These are phyloP conservation scores for Pisolithus thermaeus DNA, from an alignment of 1,284 basidiomycete genomes.

Conservation along the genomic window DNA sequence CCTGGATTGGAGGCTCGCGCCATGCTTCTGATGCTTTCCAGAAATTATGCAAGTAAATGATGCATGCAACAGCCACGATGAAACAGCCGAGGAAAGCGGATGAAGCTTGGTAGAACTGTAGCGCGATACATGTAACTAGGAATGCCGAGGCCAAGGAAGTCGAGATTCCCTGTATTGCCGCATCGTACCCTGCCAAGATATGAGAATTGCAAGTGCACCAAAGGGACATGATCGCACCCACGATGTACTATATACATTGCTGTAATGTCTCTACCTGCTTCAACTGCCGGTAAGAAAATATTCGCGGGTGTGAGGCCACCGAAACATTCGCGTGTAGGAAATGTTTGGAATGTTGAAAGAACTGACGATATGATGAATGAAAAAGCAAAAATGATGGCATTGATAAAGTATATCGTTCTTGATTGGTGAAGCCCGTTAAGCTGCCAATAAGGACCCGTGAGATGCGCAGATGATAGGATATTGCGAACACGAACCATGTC, in stretches of 20 bases:
- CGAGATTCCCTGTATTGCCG: constrained; percentile 12
- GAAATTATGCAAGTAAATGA: constrained; percentile 2
- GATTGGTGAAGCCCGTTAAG: constrained; percentile 14
- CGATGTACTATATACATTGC: constrained; percentile 16
- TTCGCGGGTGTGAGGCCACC: constrained; percentile 6
- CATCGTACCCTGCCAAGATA: constrained; percentile 15
- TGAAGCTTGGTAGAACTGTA: not conserved
- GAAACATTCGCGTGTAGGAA: constrained; percentile 4
- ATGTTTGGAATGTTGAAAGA: constrained; percentile 7
- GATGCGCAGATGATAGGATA: not conserved
- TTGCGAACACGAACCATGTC: constrained; percentile 17
- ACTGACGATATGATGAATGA: constrained; percentile 14
- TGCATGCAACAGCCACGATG: constrained; percentile 2
- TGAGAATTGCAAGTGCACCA: not conserved
- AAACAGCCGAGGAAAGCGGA: constrained; percentile 6
- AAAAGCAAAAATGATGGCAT: constrained; percentile 16
- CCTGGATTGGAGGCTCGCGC: constrained; percentile 9
- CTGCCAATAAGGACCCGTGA: constrained; percentile 9
- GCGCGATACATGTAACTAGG: not conserved
- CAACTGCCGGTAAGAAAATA: constrained; percentile 8
- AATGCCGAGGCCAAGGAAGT: constrained; percentile 6
- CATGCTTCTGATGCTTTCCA: constrained; percentile 1
- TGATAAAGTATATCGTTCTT: constrained; percentile 16
- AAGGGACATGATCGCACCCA: constrained; percentile 8
- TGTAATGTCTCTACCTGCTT: constrained; percentile 12